Conservation (phyloP, 2,329 filamentous ascomycete species). For the Bipolaris zeicola region DNA sequence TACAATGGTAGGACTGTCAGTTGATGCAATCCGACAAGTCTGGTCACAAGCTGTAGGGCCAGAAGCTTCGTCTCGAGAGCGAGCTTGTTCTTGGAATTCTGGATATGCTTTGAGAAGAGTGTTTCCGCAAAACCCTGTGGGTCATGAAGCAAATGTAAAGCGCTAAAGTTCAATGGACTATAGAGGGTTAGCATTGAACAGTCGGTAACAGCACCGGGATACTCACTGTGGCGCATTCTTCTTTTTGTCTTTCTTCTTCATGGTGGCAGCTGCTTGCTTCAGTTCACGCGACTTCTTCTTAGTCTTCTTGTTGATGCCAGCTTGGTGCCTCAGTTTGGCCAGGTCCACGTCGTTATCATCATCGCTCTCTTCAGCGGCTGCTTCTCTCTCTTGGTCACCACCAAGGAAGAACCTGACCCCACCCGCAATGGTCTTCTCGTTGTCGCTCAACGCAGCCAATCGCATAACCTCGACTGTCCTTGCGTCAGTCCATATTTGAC, state of each 20-base stretch:
- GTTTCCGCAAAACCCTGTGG: constrained; percentile 92
- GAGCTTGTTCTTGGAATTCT: constrained; percentile 82
- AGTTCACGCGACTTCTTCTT: constrained; percentile 83
- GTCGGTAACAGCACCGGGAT: no score
- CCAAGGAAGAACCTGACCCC: constrained; percentile 94
- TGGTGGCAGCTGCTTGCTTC: constrained; percentile 78
- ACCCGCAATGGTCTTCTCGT: constrained; percentile 88
- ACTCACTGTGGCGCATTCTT: constrained; percentile 75
- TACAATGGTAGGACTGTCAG: constrained; percentile 88
- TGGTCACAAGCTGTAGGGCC: constrained; percentile 88
- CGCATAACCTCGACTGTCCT: constrained; percentile 99
- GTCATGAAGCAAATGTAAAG: constrained; percentile 89
- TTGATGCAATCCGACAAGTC: constrained; percentile 90
- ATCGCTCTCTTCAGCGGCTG: constrained; percentile 79
- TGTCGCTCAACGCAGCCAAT: constrained; percentile 83
- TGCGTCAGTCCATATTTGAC: constrained; percentile 93
- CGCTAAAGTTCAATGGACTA: constrained; percentile 86
- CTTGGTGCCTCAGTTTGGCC: constrained; percentile 79
- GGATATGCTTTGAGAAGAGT: constrained; percentile 88
- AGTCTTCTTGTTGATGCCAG: constrained; percentile 93
- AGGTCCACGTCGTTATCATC: constrained; percentile 77
- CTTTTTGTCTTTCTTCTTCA: constrained; percentile 81
- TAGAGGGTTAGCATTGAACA: neutral
- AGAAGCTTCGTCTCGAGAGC: constrained; percentile 86
- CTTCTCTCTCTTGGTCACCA: constrained; percentile 93